A percentile compares a stretch with the other conserved stretches of the same genome.
Evolutionary conservation across 805 yeast genomes (phyloP).

Genomic region (Yamadazyma ubonensis): DNA sequence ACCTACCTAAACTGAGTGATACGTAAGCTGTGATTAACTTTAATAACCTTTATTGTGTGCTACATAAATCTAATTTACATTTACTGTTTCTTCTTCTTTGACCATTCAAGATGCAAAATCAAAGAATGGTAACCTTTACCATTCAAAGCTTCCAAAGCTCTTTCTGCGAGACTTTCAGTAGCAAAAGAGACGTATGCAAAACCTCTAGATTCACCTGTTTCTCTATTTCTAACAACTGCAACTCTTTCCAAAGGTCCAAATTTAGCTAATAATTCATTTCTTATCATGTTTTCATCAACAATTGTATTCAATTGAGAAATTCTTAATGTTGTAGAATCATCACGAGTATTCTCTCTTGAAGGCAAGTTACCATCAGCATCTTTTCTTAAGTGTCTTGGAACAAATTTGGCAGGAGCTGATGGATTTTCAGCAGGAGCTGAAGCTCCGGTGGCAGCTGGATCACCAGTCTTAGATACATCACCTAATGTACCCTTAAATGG

Average conservation of each 20-base stretch:
- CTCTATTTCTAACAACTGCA: constrained; percentile 84
- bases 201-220: constrained; percentile 90
- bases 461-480: constrained; percentile 29
- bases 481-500: constrained; percentile 87
- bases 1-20: no score
- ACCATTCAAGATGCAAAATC: constrained; percentile 57
- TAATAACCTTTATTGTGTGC: constrained; percentile 4
- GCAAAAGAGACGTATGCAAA: constrained; percentile 88
- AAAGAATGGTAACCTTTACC: constrained; percentile 92
- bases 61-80: constrained; percentile 16
- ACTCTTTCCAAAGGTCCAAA: constrained; percentile 73
- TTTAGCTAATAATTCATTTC: constrained; percentile 65
- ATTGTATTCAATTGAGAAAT: constrained; percentile 86
- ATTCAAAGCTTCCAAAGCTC: constrained; percentile 71
- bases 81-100: constrained; percentile 40
- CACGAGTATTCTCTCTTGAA: constrained; percentile 51
- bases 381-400: constrained; percentile 46
- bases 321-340: constrained; percentile 84
- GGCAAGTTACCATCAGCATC: constrained; percentile 44
- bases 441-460: constrained; percentile 19
- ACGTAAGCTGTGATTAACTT: no score
- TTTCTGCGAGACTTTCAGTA: constrained; percentile 65
- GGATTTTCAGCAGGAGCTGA: constrained; percentile 17
- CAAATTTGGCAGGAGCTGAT: constrained; percentile 35
- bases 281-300: constrained; percentile 78